Evolutionary conservation across 768 basidiomycete species (phyloP).

Genomic region (Tulasnella sp.): DNA sequence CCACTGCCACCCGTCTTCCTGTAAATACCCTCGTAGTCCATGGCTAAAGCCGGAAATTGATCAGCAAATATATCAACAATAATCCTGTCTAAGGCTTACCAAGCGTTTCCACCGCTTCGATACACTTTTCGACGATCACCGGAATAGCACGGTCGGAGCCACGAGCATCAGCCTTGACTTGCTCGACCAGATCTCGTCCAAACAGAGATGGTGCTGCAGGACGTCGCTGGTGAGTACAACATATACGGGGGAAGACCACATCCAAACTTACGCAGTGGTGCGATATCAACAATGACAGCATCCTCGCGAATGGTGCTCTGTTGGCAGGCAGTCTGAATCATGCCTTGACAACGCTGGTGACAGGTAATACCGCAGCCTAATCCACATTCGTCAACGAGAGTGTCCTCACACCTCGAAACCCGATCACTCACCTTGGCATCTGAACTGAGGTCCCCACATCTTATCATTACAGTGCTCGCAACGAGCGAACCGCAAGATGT

Average conservation of each 20-base stretch:
- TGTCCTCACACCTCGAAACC: not conserved
- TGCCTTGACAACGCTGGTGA: constrained; percentile 73
- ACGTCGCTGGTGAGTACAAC: not conserved
- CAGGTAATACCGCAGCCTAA: constrained; percentile 75
- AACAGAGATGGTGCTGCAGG: constrained; percentile 76
- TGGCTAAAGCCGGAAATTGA: constrained; percentile 34
- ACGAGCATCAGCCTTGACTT: constrained; percentile 56
- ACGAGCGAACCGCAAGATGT: constrained; percentile 74
- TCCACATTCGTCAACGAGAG: not conserved
- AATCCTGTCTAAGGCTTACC: constrained; percentile 38
- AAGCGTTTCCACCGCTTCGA: constrained; percentile 77
- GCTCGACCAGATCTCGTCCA: constrained; percentile 77
- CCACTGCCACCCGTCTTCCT: constrained; percentile 92
- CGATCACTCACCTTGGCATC: constrained; percentile 63
- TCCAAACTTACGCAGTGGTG: constrained; percentile 23
- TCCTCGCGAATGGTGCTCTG: constrained; percentile 25
- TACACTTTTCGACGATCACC: constrained; percentile 89
- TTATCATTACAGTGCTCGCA: constrained; percentile 97
- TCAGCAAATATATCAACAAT: not conserved
- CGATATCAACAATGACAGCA: constrained; percentile 16
- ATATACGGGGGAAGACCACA: constrained; percentile 15
- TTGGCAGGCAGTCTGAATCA: constrained; percentile 56
- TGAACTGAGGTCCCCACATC: constrained; percentile 95
- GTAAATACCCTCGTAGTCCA: constrained; percentile 97
- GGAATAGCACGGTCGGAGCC: constrained; percentile 59